Base-by-base conservation (phyloP, 2,329 filamentous ascomycete species). In the Claviceps fusiformis region DNA sequence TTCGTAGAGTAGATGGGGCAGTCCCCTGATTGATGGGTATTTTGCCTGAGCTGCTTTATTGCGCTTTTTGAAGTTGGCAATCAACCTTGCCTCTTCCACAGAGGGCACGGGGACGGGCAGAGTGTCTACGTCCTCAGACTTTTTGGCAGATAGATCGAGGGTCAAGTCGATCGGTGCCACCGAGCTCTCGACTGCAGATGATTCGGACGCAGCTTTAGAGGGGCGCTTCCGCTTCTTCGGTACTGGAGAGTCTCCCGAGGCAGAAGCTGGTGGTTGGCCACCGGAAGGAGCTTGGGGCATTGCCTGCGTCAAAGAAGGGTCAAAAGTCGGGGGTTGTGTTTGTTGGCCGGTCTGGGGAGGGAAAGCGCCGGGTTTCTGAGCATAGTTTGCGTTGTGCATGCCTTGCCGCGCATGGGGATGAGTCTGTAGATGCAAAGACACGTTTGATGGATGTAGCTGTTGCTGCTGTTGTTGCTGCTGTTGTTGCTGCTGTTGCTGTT, bases 1-100 rank as follows among this genome's bases (percentile, higher is more conserved):
- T 27, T 69, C 66, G 37, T 66, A 70, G 2, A 69, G 62, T 5
- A 75, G 62, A 58, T 70, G 63, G 1, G 70, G 67, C 3, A 73
- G 64, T 3, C 71, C 73, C 39, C 67, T 68, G 35, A 73, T 68
- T 0, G 68, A 58, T 11, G 71, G 71, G 11, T 71, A 68, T 29
- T 67, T 70, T 6, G 63, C 63, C 56, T 73, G 71, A 5, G 66
- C 67, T 33, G 66, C 63, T 53, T 70, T 70, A 29, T 59, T 63
- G 27, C 71, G 68, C 55, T 72, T 73, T 10, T 59, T 62, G 45
- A 72, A 73, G 33, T 71, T 67, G 5, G 63, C 59, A n/a, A 74
- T 62, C n/a, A 66, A 54, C 41, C 66, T 63, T 8, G 62, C 62
- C 53, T 72, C 70, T 48, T 71, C 69, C 2, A 63, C 56, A 2